Conservation (phyloP, 169 alveolate genomes). For the Plasmodium gaboni region DNA sequence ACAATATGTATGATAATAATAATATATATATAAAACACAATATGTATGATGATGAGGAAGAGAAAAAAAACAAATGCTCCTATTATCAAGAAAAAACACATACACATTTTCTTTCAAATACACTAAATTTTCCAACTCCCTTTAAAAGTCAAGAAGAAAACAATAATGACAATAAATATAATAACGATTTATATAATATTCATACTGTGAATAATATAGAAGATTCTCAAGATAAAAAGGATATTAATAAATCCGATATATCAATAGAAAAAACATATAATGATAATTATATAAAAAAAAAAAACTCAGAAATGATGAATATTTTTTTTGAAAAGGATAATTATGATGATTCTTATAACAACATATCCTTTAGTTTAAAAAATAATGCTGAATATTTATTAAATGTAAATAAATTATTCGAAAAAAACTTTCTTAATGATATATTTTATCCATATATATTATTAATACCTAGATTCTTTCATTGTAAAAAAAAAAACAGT, state of each 20-base stretch:
- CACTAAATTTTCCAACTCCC: not conserved
- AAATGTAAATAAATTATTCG: constrained; percentile 14
- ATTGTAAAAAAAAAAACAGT: constrained; percentile 72
- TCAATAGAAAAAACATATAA: too few species aligned
- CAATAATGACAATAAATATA: too few species aligned
- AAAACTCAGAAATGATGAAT: too few species aligned
- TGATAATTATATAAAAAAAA: too few species aligned
- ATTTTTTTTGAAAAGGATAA: not conserved
- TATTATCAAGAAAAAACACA: constrained; percentile 2
- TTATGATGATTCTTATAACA: not conserved
- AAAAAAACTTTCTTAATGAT: constrained; percentile 23
- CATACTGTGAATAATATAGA: too few species aligned
- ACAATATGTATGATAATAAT: not conserved
- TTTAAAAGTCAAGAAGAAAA: not conserved
- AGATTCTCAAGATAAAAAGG: too few species aligned
- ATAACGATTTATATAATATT: too few species aligned
- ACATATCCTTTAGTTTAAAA: not conserved
- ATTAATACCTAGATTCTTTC: constrained; percentile 22
- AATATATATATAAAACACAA: not conserved
- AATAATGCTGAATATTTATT: not conserved
- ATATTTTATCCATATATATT: constrained; percentile 49
- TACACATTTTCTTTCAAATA: constrained; percentile 6
- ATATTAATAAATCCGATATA: too few species aligned
- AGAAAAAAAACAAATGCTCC: not conserved
- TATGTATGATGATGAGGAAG: not conserved